phyloP scores from a whole-genome alignment of 1,139 yeast species.

The Pichia sp. region DNA sequence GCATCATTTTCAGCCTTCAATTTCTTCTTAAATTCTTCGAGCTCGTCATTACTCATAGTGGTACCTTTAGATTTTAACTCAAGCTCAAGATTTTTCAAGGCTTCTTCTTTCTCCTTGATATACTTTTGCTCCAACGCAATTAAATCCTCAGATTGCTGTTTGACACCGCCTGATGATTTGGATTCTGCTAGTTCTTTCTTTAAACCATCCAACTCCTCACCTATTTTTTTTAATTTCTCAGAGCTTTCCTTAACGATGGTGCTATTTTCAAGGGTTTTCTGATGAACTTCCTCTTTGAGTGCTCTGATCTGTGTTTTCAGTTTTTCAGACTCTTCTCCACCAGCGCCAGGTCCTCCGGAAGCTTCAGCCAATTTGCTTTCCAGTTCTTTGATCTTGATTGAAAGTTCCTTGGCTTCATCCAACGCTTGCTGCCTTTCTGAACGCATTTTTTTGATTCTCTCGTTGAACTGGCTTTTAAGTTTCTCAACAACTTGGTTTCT shows the following conservation, averaged over 20 bases:
- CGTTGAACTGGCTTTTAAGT: constrained; percentile 29
- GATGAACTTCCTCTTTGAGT: constrained; percentile 18
- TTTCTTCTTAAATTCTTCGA: constrained; percentile 26
- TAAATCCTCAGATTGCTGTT: constrained; percentile 9
- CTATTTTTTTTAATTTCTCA: constrained; percentile 17
- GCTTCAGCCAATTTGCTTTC: constrained; percentile 12
- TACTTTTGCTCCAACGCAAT: constrained; percentile 20
- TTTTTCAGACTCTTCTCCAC: constrained; percentile 16
- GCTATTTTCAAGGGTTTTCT: constrained; percentile 15
- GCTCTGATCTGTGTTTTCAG: constrained; percentile 19
- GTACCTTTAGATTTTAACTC: constrained; percentile 13
- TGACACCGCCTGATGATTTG: constrained; percentile 3
- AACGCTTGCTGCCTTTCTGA: constrained; percentile 25
- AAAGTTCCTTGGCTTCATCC: constrained; percentile 21
- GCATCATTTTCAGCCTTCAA: constrained; percentile 25
- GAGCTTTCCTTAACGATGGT: constrained; percentile 7
- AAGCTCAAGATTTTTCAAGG: constrained; percentile 23
- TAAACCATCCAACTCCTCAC: constrained; percentile 19
- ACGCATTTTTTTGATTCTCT: constrained; percentile 26
- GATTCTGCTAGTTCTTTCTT: constrained; percentile 21
- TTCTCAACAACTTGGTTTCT: constrained; percentile 22
- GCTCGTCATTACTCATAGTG: constrained; percentile 14
- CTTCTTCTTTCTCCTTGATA: constrained; percentile 23
- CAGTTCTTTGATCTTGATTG: constrained; percentile 19
- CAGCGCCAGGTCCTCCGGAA: neutral